A percentile compares a stretch with the other conserved stretches of the same genome.
Conservation (phyloP, 352 stramenopile species). For the Globisporangium middletonii region DNA sequence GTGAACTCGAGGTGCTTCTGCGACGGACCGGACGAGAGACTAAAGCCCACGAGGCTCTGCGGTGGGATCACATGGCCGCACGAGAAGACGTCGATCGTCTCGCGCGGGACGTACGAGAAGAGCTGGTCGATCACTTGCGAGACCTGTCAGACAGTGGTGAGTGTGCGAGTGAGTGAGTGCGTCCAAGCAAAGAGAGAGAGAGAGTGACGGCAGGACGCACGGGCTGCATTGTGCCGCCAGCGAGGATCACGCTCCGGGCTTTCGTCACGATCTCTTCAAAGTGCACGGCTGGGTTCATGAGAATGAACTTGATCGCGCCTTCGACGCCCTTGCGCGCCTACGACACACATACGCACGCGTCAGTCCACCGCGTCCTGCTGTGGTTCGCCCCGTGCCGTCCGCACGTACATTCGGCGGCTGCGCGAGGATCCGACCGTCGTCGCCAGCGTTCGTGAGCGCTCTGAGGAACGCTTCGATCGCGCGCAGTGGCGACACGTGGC, state of each 20-base stretch:
- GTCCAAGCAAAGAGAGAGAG: background rate
- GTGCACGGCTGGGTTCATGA: conserved; percentile 93
- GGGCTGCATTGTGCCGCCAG: conserved; percentile 97
- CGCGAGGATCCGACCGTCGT: conserved; percentile 68
- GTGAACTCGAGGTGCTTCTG: conserved; percentile 93
- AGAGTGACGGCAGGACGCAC: conserved; percentile 21
- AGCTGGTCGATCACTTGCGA: conserved; percentile 93
- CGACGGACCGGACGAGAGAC: conserved; percentile 70
- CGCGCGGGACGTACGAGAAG: conserved; percentile 72
- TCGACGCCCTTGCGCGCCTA: conserved; percentile 44
- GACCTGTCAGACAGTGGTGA: conserved; percentile 35
- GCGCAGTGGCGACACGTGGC: conserved; percentile 77
- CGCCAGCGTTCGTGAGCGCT: conserved; percentile 57
- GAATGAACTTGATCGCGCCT: conserved; percentile 89
- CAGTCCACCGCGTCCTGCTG: background rate
- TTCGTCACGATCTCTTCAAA: conserved; percentile 95
- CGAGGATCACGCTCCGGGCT: conserved; percentile 93
- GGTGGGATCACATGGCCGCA: conserved; percentile 98
- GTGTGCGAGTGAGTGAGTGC: background rate
- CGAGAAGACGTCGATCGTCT: conserved; percentile 92
- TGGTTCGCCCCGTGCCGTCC: no score
- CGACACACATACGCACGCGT: conserved; percentile 5
- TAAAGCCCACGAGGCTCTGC: conserved; percentile 87
- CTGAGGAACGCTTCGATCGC: conserved; percentile 75
- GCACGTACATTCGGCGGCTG: conserved; percentile 52